Evolutionary conservation across 2,329 filamentous ascomycete species (phyloP).

Genomic region (Juglanconis oblonga): DNA sequence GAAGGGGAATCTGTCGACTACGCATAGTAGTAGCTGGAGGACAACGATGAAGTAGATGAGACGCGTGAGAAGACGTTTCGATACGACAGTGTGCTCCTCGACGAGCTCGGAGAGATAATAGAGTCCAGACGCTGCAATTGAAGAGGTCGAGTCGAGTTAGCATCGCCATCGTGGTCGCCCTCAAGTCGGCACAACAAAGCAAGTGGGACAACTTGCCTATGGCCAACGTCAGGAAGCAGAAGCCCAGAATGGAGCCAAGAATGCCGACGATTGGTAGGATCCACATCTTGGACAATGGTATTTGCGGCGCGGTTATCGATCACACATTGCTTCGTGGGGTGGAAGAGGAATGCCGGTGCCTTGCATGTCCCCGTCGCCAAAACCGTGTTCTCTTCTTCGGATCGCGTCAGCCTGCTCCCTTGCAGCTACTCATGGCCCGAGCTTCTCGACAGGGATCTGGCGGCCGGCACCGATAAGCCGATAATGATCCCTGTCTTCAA

Average conservation of each 20-base stretch:
- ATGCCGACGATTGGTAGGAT: conserved; percentile 92
- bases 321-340: not conserved
- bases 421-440: not conserved
- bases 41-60: conserved; percentile 81
- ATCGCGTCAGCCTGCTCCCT: conserved; percentile 12
- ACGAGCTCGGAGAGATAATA: conserved; percentile 98
- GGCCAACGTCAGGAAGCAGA: conserved; percentile 89
- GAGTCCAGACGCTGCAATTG: conserved; percentile 74
- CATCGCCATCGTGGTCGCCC: not conserved
- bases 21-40: conserved; percentile 69
- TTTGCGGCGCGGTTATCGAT: not conserved
- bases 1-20: conserved; percentile 85
- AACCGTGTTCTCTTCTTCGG: conserved; percentile 15
- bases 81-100: conserved; percentile 92
- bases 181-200: not conserved
- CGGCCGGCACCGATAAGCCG: conserved; percentile 1
- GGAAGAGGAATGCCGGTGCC: conserved; percentile 2
- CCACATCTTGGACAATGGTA: conserved; percentile 67
- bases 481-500: not conserved
- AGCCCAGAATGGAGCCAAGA: conserved; percentile 80
- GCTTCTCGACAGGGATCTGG: not conserved
- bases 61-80: conserved; percentile 79
- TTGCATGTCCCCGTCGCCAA: not conserved
- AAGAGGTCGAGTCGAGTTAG: not conserved
- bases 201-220: conserved; percentile 60